Evolutionary conservation across 805 yeast species (phyloP), one percentile per base, ranked within the genome.

Genomic region (Ogataea wickerhamii): DNA sequence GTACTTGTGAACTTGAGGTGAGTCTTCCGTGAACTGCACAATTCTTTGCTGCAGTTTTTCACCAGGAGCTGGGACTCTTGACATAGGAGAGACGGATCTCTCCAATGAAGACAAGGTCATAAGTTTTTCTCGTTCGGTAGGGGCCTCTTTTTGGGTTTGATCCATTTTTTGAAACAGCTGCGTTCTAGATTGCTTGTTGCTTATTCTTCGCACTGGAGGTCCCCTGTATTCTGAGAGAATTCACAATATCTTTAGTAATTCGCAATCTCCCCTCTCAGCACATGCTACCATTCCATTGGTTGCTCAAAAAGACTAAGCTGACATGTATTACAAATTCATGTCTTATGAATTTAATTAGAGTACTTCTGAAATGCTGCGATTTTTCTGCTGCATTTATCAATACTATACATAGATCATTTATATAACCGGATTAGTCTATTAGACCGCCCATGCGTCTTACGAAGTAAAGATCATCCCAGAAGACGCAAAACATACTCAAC

Each of bases 401-500:
- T 22, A 22, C 12, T 22, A 22, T 22, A 22, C 25, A 22, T 22
- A 12, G 12, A 22, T 22, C 8, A 8, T 22, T 22, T 22, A 12
- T 8, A 22, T 22, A 12, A 8, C 25, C 12, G 12, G 12, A 22
- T 22, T 22, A 12, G 25, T 22, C 8, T 12, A 22, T 12, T 12
- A 8, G 25, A 22, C 25, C 12, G 25, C 25, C 25, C 8, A 22
- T 8, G 25, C 25, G 29, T 26, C 11, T 11, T 26, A 11, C 11
- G 17, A 26, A 12, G n/a, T 8, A 7, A 11, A 7, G 4, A 5
- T 40, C 25, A 78, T 4, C 75, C 77, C 64, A 79, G 57, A 11
- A 73, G 27, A 35, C 91, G 61, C 43, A 82, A 58, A 0, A 87
- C 80, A 39, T 76, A 63, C 52, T 82, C 91, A 2, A 82, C 89